Evolutionary conservation across 495 filamentous ascomycete species (phyloP).

Genomic region (Thermochaetoides thermophila): DNA sequence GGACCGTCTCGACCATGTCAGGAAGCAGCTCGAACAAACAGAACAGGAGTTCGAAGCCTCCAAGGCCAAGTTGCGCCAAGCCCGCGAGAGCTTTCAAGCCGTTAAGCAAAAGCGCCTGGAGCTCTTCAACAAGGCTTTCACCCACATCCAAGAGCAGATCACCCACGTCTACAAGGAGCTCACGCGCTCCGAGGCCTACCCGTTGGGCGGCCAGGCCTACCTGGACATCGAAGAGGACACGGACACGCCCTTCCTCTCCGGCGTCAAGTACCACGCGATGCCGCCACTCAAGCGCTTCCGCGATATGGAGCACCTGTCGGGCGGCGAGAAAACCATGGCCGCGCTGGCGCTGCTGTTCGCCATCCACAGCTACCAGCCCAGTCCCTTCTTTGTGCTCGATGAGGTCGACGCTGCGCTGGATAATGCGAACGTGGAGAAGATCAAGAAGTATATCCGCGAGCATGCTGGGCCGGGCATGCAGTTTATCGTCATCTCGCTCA

Average conservation of each 20-base stretch:
- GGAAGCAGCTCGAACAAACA: constrained; percentile 66
- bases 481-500: constrained; percentile 94
- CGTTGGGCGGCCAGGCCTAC: constrained; percentile 85
- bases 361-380: constrained; percentile 86
- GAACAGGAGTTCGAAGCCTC: constrained; percentile 84
- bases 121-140: constrained; percentile 87
- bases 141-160: constrained; percentile 90
- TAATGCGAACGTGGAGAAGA: constrained; percentile 87
- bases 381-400: constrained; percentile 94
- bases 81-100: constrained; percentile 67
- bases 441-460: constrained; percentile 86
- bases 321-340: constrained; percentile 98
- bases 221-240: constrained; percentile 84
- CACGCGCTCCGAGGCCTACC: constrained; percentile 69
- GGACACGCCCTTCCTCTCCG: constrained; percentile 73
- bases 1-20: constrained; percentile 77
- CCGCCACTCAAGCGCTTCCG: constrained; percentile 95
- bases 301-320: constrained; percentile 96
- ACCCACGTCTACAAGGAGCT: constrained; percentile 87
- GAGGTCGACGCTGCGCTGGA: constrained; percentile 97
- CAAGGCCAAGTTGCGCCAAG: constrained; percentile 50
- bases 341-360: constrained; percentile 90
- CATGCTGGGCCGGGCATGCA: constrained; percentile 96
- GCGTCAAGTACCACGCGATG: constrained; percentile 98
- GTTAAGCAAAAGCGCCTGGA: constrained; percentile 74